Conservation (phyloP, 306 rosid species). For the Quercus berberidifolia region DNA sequence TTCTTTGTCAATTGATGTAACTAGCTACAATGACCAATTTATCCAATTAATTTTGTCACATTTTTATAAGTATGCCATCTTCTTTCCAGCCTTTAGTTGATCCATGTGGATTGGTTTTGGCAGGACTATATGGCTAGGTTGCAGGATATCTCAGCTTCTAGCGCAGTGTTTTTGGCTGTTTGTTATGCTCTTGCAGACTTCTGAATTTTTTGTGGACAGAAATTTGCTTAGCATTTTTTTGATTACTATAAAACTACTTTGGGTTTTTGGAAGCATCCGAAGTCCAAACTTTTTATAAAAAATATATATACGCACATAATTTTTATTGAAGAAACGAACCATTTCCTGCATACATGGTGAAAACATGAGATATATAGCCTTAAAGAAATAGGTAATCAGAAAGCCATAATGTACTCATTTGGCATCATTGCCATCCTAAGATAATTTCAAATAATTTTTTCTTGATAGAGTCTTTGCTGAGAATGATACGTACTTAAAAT, state of each 20-base stretch:
- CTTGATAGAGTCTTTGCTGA: too few species aligned
- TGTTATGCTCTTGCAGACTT: constrained; percentile 15
- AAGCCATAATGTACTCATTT: too few species aligned
- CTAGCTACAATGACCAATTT: constrained; percentile 5
- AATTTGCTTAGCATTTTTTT: neutral
- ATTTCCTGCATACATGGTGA: neutral
- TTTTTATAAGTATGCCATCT: constrained; percentile 2
- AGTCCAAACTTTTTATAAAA: neutral
- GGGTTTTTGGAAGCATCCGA: too few species aligned
- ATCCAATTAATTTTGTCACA: constrained; percentile 15
- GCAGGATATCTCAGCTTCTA: constrained; percentile 72
- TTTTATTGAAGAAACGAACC: too few species aligned
- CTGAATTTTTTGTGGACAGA: constrained; percentile 1
- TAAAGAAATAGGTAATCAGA: neutral
- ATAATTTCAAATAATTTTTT: too few species aligned
- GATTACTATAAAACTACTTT: too few species aligned
- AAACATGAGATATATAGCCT: neutral
- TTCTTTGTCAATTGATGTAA: constrained; percentile 75
- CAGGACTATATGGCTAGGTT: constrained; percentile 86
- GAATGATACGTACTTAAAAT: too few species aligned
- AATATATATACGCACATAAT: neutral
- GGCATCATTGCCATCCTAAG: too few species aligned
- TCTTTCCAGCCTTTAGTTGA: constrained; percentile 6
- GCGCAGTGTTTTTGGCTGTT: constrained; percentile 84
- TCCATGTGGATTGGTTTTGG: constrained; percentile 20